Percentiles rank a stretch among this genome's conserved stretches.
These are phyloP conservation scores for Psilocybe cubensis DNA, from an alignment of 768 basidiomycete genomes.

Conservation along the genomic window DNA sequence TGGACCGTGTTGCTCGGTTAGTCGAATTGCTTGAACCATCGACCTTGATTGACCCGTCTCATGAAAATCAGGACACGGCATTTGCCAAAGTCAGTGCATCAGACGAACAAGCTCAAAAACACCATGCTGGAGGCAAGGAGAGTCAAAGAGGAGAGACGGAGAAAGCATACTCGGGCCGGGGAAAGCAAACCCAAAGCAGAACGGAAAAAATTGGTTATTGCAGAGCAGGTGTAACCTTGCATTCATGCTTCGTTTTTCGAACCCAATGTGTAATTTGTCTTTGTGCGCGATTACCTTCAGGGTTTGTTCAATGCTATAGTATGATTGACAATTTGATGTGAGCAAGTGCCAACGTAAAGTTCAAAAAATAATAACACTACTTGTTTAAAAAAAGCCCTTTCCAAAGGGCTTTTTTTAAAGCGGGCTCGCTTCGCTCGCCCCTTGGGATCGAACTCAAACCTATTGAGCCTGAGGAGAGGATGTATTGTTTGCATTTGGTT, in stretches of 20 bases:
- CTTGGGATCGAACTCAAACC: too few species aligned
- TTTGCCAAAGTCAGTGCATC: constrained; percentile 90
- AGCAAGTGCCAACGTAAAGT: too few species aligned
- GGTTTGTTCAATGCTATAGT: too few species aligned
- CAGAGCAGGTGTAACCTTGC: constrained; percentile 73
- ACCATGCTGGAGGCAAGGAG: constrained; percentile 90
- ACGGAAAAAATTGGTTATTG: constrained; percentile 84
- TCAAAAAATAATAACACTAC: too few species aligned
- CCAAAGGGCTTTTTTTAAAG: too few species aligned
- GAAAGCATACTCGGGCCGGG: constrained; percentile 87
- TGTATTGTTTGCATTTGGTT: too few species aligned
- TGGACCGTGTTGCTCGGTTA: constrained; percentile 81
- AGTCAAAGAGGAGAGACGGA: constrained; percentile 92
- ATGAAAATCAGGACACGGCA: constrained; percentile 63
- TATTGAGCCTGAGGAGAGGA: too few species aligned
- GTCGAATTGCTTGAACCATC: constrained; percentile 26
- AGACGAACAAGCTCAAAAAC: constrained; percentile 83
- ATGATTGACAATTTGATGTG: too few species aligned
- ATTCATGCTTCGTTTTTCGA: neutral
- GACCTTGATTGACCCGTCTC: neutral
- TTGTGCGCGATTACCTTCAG: too few species aligned
- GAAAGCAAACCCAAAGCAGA: constrained; percentile 89
- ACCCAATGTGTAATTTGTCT: too few species aligned
- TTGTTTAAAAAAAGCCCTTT: too few species aligned
- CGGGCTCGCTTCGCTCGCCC: too few species aligned